Percentiles rank a stretch among this genome's conserved stretches.
These are phyloP conservation scores for Trypethelium eluteriae DNA, from an alignment of 495 filamentous ascomycete species.

Conservation along the genomic window DNA sequence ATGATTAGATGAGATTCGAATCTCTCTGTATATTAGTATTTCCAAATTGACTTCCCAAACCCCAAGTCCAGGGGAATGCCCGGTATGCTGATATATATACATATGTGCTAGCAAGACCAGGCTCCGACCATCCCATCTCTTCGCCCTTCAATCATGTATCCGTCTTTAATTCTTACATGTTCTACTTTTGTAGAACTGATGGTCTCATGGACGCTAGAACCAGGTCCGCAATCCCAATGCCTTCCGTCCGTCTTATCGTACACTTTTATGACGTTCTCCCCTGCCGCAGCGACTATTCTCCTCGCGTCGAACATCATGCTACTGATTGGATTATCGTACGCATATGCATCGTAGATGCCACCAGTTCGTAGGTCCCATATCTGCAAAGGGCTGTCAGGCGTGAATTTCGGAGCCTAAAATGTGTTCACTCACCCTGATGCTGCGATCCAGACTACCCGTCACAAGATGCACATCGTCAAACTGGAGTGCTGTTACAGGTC, in stretches of 20 bases:
- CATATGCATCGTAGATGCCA: slow-evolving; percentile 91
- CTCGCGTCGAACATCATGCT: slow-evolving; percentile 97
- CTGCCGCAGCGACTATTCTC: slow-evolving; percentile 82
- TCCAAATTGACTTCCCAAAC: background rate
- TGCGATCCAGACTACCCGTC: slow-evolving; percentile 87
- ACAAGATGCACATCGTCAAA: slow-evolving; percentile 95
- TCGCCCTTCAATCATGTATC: slow-evolving; percentile 86
- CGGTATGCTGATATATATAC: background rate
- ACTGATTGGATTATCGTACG: slow-evolving; percentile 86
- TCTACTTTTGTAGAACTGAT: slow-evolving; percentile 55
- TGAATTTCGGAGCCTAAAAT: background rate
- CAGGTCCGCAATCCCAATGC: slow-evolving; percentile 95
- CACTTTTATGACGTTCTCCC: slow-evolving; percentile 89
- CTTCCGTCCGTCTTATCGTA: slow-evolving; percentile 94
- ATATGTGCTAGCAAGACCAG: slow-evolving; percentile 65
- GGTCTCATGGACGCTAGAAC: slow-evolving; percentile 55
- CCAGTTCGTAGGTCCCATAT: slow-evolving; percentile 98
- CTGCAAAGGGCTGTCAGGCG: slow-evolving; percentile 39
- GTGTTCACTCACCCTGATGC: slow-evolving; percentile 68
- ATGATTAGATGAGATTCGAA: background rate
- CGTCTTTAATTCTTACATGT: slow-evolving; percentile 83
- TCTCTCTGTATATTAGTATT: slow-evolving; percentile 1
- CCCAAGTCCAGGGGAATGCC: background rate
- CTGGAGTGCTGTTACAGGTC: slow-evolving; percentile 87
- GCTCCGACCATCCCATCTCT: slow-evolving; percentile 82